phyloP scores from a whole-genome alignment of 148 eudicot species.

The Rhododendron williamsianum region DNA sequence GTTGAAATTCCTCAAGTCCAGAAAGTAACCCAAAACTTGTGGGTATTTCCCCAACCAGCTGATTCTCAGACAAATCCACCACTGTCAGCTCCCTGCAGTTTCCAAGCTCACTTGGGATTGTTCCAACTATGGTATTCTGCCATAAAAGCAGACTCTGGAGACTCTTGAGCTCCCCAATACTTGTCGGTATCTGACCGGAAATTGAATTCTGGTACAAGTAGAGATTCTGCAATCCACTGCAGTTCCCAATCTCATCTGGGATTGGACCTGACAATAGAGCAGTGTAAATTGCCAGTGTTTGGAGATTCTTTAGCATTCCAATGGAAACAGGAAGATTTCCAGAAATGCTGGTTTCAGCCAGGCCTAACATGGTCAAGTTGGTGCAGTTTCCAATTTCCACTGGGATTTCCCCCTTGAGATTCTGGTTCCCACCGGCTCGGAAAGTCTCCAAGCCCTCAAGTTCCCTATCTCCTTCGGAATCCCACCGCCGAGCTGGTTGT shows the following conservation, averaged over 20 bases:
- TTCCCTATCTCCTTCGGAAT: constrained; percentile 68
- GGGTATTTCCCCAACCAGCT: constrained; percentile 68
- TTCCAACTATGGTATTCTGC: constrained; percentile 84
- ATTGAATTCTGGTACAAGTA: constrained; percentile 85
- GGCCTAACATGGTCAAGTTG: constrained; percentile 55
- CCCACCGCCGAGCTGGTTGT: constrained; percentile 67
- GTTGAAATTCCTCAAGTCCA: constrained; percentile 61
- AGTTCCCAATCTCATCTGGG: constrained; percentile 85
- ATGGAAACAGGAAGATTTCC: constrained; percentile 66
- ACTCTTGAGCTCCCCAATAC: constrained; percentile 53
- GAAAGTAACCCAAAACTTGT: constrained; percentile 50
- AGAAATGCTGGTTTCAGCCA: constrained; percentile 83
- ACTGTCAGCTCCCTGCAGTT: constrained; percentile 57
- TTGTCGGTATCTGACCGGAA: constrained; percentile 66
- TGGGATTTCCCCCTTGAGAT: constrained; percentile 77
- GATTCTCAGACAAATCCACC: constrained; percentile 69
- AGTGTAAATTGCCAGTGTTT: constrained; percentile 81
- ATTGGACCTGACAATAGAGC: constrained; percentile 71
- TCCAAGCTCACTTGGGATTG: constrained; percentile 67
- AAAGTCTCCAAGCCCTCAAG: constrained; percentile 45
- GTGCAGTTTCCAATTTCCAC: constrained; percentile 79
- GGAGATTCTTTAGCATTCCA: constrained; percentile 62
- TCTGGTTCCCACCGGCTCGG: constrained; percentile 89
- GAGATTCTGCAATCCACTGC: constrained; percentile 62
- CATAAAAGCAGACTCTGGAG: constrained; percentile 81